Conservation (phyloP, 208 protist genomes). For the Kentomonas sorsogonicus region DNA sequence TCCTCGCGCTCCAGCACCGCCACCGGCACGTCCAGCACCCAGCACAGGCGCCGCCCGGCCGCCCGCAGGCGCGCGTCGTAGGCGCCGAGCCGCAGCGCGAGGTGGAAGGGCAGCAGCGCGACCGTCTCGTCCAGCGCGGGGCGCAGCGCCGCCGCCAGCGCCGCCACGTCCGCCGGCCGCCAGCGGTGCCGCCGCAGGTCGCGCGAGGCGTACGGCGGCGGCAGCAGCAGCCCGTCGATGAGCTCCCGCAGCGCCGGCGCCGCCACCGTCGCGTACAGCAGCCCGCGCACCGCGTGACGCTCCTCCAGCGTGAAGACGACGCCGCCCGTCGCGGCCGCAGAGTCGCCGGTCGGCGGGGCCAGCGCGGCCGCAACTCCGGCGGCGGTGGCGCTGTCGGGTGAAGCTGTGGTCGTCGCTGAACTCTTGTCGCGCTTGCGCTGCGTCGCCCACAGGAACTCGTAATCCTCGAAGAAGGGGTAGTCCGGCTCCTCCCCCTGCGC, state of each 20-base stretch:
- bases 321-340: constrained; percentile 4
- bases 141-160: constrained; percentile 32
- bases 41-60: constrained; percentile 55
- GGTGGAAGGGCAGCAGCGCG: constrained; percentile 58
- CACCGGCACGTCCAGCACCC: constrained; percentile 58
- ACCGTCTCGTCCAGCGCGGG: constrained; percentile 44
- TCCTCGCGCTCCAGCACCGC: constrained; percentile 56
- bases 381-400: neutral
- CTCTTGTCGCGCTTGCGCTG: constrained; percentile 26
- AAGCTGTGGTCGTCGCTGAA: constrained; percentile 17
- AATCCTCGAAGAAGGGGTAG: constrained; percentile 33
- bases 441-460: constrained; percentile 54
- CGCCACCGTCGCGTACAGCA: constrained; percentile 56
- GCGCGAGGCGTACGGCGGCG: constrained; percentile 40
- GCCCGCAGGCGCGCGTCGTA: constrained; percentile 76
- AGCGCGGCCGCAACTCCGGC: constrained; percentile 22
- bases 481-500: too few relatives aligned
- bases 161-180: constrained; percentile 32
- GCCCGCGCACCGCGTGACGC: constrained; percentile 45
- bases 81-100: constrained; percentile 39
- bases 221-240: constrained; percentile 61
- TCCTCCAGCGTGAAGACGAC: constrained; percentile 41
- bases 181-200: constrained; percentile 29
- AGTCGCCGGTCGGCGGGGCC: neutral
- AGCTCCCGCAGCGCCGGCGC: constrained; percentile 40